Conservation (phyloP, 225 moss, liverwort and hornwort species). For the Asterella californica region DNA sequence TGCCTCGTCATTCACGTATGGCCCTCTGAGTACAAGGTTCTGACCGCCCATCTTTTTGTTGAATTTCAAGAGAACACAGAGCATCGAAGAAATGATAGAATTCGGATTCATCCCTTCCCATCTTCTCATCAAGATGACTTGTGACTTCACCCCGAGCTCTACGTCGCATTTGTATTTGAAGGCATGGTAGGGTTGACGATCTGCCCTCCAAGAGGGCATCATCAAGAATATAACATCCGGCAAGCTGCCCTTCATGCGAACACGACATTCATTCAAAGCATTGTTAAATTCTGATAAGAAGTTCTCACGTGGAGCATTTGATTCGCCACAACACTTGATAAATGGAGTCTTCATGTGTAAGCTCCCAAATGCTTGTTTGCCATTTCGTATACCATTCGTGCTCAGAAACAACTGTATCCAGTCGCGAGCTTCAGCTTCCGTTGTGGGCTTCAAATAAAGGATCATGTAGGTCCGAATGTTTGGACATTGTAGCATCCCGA, state of each 20-base stretch:
- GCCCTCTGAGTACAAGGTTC: not conserved
- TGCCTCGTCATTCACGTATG: not conserved
- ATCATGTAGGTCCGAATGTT: not conserved
- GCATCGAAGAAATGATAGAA: not conserved
- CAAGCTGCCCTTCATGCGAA: too few relatives aligned
- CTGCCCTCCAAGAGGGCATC: not conserved
- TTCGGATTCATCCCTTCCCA: not conserved
- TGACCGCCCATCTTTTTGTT: conserved; percentile 1
- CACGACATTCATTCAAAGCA: not conserved
- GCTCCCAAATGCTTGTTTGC: not conserved
- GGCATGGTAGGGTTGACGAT: not conserved
- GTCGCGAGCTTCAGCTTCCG: not conserved
- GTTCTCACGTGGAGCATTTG: not conserved
- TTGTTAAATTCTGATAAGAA: not conserved
- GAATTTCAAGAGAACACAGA: not conserved
- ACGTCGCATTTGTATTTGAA: conserved; percentile 4
- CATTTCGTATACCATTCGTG: not conserved
- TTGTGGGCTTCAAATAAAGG: not conserved
- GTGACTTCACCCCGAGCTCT: not conserved
- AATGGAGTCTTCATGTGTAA: not conserved
- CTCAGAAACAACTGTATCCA: not conserved
- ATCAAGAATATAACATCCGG: not conserved
- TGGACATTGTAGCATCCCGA: not conserved
- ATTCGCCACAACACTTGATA: not conserved
- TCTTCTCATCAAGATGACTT: not conserved